Base-by-base conservation (phyloP, 2,329 filamentous ascomycete genomes). In the Venturia nashicola region DNA sequence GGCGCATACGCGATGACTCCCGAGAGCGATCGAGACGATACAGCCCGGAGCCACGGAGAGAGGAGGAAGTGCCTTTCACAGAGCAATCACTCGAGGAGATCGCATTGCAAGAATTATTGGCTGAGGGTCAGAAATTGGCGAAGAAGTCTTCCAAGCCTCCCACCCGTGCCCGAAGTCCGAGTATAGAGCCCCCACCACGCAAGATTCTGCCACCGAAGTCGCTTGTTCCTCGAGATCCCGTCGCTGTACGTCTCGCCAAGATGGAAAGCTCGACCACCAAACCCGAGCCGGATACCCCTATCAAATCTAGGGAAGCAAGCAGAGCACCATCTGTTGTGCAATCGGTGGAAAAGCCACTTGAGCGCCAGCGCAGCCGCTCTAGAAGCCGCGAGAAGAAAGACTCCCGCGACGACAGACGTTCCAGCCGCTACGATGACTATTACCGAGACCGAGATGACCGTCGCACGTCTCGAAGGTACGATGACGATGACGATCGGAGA, bases 21-120 rank as follows among this genome's bases (percentile, higher is more conserved):
- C 34, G 34, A 55, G 61, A 63, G 32, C 61, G 61, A 11, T 20
- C 44, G 4, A 40, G 59, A 23, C 63, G 63, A 51, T 57, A 42
- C 34, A 63, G 59, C 32, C 36, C 44, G 6, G 61, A 63, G n/a
- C 61, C 27, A 36, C 63, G 59, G 11, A 57, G 42, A 55, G 39
- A 40, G 11, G 51, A 60, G n/a, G 44, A 42, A 40, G 27, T 62
- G 27, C 62, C 32, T 23, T 27, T 48, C 14, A 64, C 60, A 64
- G 80, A 83, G 65, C 82, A 83, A 70, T 77, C 80, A 20, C 70
- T 85, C 57, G 82, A 84, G 68, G 79, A 82, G 66, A 76, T 80
- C 44, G 82, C 82, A 12, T 73, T 84, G 62, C 77, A 82, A 65
- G 70, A 80, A 66, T 74, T 85, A 12, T 68, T 84, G 27, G 78